A percentile compares a stretch with the other conserved stretches of the same genome.
Evolutionary conservation across 148 eudicot species (phyloP).

Genomic region (Rhododendron henanense): DNA sequence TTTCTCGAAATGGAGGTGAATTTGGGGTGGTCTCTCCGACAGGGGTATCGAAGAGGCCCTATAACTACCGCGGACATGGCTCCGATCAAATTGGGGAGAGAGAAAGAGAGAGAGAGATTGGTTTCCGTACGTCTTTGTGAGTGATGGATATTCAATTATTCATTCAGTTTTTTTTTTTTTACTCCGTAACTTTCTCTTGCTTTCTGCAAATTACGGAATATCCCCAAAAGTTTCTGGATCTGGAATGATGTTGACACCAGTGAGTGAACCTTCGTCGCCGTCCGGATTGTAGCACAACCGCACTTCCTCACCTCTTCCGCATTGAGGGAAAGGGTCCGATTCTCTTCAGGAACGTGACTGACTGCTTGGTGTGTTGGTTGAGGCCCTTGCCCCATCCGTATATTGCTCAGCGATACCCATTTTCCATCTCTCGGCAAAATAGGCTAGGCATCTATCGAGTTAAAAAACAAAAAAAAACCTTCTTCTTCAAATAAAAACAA

Average conservation of each 20-base stretch:
- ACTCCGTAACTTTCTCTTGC: not conserved
- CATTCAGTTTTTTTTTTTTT: not conserved
- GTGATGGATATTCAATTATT: not conserved
- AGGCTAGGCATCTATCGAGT: too few relatives aligned
- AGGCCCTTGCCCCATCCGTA: fast-evolving
- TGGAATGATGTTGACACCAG: not conserved
- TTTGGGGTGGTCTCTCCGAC: conserved; percentile 25
- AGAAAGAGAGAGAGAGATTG: not conserved
- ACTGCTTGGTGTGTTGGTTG: too few relatives aligned
- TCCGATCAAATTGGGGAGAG: not conserved
- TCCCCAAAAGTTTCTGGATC: not conserved
- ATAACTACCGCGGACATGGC: conserved; percentile 41
- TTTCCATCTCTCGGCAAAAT: too few relatives aligned
- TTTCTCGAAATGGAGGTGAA: conserved; percentile 16
- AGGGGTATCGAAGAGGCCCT: conserved; percentile 37
- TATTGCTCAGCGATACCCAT: too few relatives aligned
- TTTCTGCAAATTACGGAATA: not conserved
- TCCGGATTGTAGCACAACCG: too few relatives aligned
- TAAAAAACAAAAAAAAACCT: too few relatives aligned
- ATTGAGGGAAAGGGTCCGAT: too few relatives aligned
- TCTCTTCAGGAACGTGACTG: too few relatives aligned
- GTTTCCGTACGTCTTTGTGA: not conserved
- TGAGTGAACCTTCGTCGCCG: too few relatives aligned
- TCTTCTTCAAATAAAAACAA: too few relatives aligned
- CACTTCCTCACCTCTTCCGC: too few relatives aligned